Percentiles rank a stretch among this genome's conserved stretches.
Evolutionary conservation across 2,329 filamentous ascomycete species (phyloP).

Genomic region (Botryotinia calthae): DNA sequence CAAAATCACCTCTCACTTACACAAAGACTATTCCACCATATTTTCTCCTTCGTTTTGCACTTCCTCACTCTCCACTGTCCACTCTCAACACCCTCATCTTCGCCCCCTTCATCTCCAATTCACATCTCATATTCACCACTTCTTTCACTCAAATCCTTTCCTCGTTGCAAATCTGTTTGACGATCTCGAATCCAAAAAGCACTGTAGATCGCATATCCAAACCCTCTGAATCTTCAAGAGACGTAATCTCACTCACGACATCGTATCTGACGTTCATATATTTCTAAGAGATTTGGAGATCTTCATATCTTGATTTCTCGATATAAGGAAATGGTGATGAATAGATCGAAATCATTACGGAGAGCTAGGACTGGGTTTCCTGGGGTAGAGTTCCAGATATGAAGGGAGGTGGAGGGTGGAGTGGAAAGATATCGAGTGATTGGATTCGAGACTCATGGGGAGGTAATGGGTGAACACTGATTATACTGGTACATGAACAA

Average conservation of each 20-base stretch:
- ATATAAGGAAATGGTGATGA: not conserved
- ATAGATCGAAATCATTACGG: not conserved
- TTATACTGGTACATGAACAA: not conserved
- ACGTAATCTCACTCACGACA: not conserved
- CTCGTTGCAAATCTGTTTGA: not conserved
- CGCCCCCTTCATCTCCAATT: too few species aligned
- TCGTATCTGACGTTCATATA: not conserved
- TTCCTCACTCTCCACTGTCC: not conserved
- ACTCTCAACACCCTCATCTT: not conserved
- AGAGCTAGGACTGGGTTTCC: too few species aligned
- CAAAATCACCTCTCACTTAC: not conserved
- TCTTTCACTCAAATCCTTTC: not conserved
- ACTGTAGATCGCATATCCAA: not conserved
- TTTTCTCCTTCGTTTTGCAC: not conserved
- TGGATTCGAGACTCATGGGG: not conserved
- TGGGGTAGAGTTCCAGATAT: too few species aligned
- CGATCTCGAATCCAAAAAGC: not conserved
- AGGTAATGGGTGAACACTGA: not conserved
- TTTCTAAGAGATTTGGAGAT: not conserved
- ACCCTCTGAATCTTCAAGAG: rapidly evolving
- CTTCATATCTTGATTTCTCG: not conserved
- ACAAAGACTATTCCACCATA: not conserved
- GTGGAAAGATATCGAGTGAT: not conserved
- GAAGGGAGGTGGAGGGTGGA: not conserved
- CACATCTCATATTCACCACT: not conserved